These are phyloP conservation scores for Pilatotrama ljubarskyi DNA, from an alignment of 768 basidiomycete genomes.

Conservation along the genomic window DNA sequence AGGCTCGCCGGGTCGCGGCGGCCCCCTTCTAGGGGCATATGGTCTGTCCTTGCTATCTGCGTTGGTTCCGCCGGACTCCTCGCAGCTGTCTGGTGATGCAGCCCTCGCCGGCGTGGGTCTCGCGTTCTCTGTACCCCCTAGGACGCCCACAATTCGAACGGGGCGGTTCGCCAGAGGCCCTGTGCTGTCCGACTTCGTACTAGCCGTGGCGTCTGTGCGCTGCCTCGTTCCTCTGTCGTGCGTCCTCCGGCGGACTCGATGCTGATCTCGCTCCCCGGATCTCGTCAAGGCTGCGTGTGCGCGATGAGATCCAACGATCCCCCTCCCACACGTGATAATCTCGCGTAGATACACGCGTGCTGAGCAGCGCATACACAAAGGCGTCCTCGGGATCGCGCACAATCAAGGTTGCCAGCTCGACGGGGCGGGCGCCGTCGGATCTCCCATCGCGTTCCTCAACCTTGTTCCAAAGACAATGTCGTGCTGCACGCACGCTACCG, in stretches of 20 bases:
- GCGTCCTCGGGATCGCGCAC: conserved; percentile 14
- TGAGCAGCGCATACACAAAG: background rate
- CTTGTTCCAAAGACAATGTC: background rate
- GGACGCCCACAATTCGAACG: conserved; percentile 5
- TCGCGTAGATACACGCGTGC: conserved; percentile 15
- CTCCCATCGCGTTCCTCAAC: background rate
- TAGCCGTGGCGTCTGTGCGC: background rate
- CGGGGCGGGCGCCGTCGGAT: conserved; percentile 4
- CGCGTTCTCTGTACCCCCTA: background rate
- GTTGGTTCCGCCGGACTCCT: background rate
- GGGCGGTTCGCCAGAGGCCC: conserved; percentile 2
- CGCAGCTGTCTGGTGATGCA: conserved; percentile 4
- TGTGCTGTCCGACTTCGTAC: background rate
- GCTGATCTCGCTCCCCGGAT: conserved; percentile 13
- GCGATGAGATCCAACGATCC: conserved; percentile 4
- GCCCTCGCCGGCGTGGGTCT: conserved; percentile 1
- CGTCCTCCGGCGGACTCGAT: conserved; percentile 3
- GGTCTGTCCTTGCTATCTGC: conserved; percentile 3
- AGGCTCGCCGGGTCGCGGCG: background rate
- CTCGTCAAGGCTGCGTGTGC: conserved; percentile 1
- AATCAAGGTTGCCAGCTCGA: background rate
- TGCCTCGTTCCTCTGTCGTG: conserved; percentile 11
- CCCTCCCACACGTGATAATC: conserved; percentile 12
- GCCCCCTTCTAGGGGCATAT: background rate
- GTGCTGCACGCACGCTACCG: background rate